These are phyloP conservation scores for Daphne laureola DNA, from an alignment of 441 rosid genomes.

Conservation along the genomic window DNA sequence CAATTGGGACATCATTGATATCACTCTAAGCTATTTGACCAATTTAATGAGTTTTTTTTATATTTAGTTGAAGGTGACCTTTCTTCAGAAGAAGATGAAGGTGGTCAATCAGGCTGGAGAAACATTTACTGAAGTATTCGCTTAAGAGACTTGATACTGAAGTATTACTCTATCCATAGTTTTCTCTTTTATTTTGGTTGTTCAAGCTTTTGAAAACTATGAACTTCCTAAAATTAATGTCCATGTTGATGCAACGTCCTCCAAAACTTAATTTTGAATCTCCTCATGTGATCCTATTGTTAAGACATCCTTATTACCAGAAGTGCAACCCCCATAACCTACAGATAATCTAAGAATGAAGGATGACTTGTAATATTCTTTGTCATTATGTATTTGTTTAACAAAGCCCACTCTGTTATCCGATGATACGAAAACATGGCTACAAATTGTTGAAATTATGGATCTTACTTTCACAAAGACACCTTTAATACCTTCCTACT, in stretches of 20 bases:
- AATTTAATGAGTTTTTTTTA: too few species aligned
- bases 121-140: conserved; percentile 77
- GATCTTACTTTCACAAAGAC: conserved; percentile 54
- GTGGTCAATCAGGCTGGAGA: conserved; percentile 87
- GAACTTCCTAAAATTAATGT: conserved; percentile 13
- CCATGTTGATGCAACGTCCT: conserved; percentile 54
- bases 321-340: conserved; percentile 95
- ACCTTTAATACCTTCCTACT: conserved; percentile 82
- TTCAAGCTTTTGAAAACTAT: conserved; percentile 14
- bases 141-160: conserved; percentile 9
- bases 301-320: conserved; percentile 94
- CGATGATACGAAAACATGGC: conserved; percentile 11
- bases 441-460: conserved; percentile 21
- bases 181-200: conserved; percentile 9
- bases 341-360: conserved; percentile 67
- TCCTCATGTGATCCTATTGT: conserved; percentile 92
- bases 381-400: conserved; percentile 49
- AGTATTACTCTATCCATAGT: conserved; percentile 4
- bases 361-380: conserved; percentile 66
- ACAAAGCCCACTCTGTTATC: too few species aligned
- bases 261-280: conserved; percentile 88
- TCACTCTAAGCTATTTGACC: too few species aligned
- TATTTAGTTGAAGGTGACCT: too few species aligned
- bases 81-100: conserved; percentile 79
- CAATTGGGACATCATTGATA: too few species aligned